Base-by-base conservation (phyloP, 345 rosid species). In the Chamaenerion angustifolium region DNA sequence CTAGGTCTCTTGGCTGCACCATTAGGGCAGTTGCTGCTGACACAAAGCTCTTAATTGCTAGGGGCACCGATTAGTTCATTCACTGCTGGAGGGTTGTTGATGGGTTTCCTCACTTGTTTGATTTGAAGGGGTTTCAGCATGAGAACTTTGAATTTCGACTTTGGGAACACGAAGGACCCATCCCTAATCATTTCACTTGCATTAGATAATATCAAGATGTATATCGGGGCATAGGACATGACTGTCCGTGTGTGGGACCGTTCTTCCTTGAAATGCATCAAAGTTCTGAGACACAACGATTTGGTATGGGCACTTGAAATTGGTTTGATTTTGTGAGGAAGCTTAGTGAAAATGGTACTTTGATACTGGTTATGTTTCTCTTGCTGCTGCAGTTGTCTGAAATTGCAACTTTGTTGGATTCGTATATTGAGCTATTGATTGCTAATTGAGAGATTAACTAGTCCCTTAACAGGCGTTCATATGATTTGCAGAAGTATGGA, bases 201-300 rank as follows among this genome's bases (percentile, higher is more conserved):
- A 15, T 52, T 89, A 73, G 95, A 89, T 57, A 62, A 64, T 44
- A 60, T 58, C 11, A 74, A 67, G 69, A 76, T 89, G 55, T 85
- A 68, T 45, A 89, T 94, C 37, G 88, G 95, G 52, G 83, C 98
- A 3, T 89, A 94, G 98, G 98, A 89, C 66, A 81, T 83, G 98
- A 70, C 95, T 40, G 86, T 86, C 57, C 78, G 95, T 43, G 51
- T 89, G 43, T 86, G 98, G 98, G 84, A 86, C 58, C 83, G 92
- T 10, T 53, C 81, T 16, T 81, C 79, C 1, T 56, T 83, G 62
- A 77, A 77, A 51, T 89, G 94, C 67, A 44, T 64, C 44, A 74
- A 72, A 61, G 69, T 79, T 42, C 70, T 89, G 74, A 79, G 83
- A 70, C 95, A 89, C 53, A 56, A 76, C 67, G 98, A 89, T 63